Evolutionary conservation across 306 rosid species (phyloP).

Genomic region (Potentilla sterilis): DNA sequence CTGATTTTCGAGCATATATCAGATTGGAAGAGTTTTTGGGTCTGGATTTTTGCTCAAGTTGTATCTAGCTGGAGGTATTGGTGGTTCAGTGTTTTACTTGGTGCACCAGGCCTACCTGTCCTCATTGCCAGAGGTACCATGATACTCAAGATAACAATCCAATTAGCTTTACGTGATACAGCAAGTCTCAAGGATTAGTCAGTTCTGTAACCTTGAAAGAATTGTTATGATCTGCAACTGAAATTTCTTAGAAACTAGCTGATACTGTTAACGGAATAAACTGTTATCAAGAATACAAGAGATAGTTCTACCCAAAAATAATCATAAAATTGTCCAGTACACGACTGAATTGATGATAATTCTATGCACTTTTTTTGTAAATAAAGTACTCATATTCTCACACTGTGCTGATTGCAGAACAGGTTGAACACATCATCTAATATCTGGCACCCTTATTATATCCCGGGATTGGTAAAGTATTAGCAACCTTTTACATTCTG

Average conservation of each 20-base stretch:
- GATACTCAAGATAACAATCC: conserved; percentile 14
- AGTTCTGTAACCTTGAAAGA: neutral
- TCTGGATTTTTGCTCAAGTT: conserved; percentile 67
- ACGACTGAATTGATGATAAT: neutral
- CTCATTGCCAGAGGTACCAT: conserved; percentile 54
- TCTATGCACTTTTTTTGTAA: neutral
- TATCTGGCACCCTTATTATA: conserved; percentile 29
- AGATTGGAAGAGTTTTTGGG: conserved; percentile 68
- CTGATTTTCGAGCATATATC: conserved; percentile 27
- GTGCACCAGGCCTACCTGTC: conserved; percentile 57
- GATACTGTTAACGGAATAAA: neutral
- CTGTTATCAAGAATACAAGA: neutral
- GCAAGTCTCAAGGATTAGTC: neutral
- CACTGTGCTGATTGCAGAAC: conserved; percentile 44
- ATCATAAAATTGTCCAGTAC: neutral
- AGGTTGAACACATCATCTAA: neutral
- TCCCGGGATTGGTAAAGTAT: conserved; percentile 56
- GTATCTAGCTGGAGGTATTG: conserved; percentile 81
- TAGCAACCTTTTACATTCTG: conserved; percentile 20
- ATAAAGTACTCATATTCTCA: conserved; percentile 8
- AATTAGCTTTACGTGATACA: neutral
- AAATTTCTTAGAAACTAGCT: neutral
- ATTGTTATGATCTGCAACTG: neutral
- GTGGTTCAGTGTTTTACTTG: conserved; percentile 70
- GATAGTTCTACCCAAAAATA: neutral